Evolutionary conservation across 83 land plant species (phyloP).

Genomic region (Isoetes engelmannii): DNA sequence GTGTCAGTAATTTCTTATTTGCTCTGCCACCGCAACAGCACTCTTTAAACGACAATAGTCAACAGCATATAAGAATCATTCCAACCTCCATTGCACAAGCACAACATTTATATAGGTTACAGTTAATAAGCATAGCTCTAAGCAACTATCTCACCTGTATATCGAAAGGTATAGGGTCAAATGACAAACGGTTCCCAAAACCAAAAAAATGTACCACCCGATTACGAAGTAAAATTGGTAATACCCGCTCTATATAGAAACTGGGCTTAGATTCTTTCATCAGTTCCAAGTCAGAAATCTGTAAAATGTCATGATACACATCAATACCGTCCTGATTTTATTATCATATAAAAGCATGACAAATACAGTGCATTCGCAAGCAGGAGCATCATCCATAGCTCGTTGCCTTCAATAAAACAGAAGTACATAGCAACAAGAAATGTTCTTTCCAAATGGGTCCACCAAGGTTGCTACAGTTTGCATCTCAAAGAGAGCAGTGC

Average conservation of each 20-base stretch:
- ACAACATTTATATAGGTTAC: not conserved
- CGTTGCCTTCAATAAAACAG: too few relatives aligned
- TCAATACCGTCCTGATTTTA: too few relatives aligned
- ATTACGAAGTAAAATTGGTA: constrained; percentile 69
- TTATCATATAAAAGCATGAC: too few relatives aligned
- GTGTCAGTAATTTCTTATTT: not conserved
- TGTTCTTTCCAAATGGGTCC: too few relatives aligned
- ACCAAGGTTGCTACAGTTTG: too few relatives aligned
- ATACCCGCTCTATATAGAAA: constrained; percentile 56
- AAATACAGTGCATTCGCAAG: too few relatives aligned
- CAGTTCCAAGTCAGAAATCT: constrained; percentile 80
- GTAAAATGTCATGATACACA: not conserved
- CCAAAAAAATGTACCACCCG: constrained; percentile 86
- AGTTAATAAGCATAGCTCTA: not conserved
- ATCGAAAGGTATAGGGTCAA: constrained; percentile 84
- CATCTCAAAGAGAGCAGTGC: too few relatives aligned
- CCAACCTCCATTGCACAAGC: not conserved
- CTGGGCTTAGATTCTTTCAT: constrained; percentile 84
- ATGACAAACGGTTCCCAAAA: constrained; percentile 85
- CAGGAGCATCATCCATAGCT: too few relatives aligned
- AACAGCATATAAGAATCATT: not conserved
- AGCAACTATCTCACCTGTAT: constrained; percentile 73
- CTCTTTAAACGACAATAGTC: not conserved
- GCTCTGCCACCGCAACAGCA: not conserved
- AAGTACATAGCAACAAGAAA: too few relatives aligned